phyloP scores from a whole-genome alignment of 768 basidiomycete species.

The Dendrothele bispora region DNA sequence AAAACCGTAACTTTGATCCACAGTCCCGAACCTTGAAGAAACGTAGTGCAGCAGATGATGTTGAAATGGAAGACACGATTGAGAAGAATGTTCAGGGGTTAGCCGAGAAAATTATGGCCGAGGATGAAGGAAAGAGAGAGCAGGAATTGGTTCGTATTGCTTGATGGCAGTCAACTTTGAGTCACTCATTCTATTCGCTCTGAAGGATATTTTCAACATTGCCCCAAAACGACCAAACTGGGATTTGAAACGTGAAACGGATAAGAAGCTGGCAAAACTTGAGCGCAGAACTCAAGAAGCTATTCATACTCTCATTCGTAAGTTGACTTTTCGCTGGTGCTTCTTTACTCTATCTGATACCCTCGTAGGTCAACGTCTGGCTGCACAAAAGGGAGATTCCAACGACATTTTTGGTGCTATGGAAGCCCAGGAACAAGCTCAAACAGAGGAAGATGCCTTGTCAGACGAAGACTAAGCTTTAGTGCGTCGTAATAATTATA shows the following conservation, averaged over 20 bases:
- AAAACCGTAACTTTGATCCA: slow-evolving; percentile 88
- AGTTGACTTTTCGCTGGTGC: slow-evolving; percentile 28
- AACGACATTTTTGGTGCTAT: slow-evolving; percentile 84
- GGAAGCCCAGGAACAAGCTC: slow-evolving; percentile 68
- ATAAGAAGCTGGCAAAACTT: slow-evolving; percentile 85
- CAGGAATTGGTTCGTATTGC: slow-evolving; percentile 77
- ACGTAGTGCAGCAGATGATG: slow-evolving; percentile 52
- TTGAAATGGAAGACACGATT: slow-evolving; percentile 75
- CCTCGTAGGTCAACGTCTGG: slow-evolving; percentile 69
- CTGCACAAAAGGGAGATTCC: slow-evolving; percentile 74
- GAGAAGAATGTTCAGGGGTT: slow-evolving; percentile 84
- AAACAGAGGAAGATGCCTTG: slow-evolving; percentile 43
- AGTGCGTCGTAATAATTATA: too few relatives aligned
- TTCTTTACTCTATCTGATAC: slow-evolving; percentile 3
- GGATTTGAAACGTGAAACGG: slow-evolving; percentile 93
- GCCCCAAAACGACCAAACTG: slow-evolving; percentile 96
- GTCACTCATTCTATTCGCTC: slow-evolving; percentile 6
- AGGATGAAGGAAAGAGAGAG: slow-evolving; percentile 81
- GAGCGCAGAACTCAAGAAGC: slow-evolving; percentile 91
- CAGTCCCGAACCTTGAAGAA: slow-evolving; percentile 78
- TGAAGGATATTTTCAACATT: slow-evolving; percentile 92
- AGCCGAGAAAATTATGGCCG: slow-evolving; percentile 79
- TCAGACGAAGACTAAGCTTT: slow-evolving; percentile 64
- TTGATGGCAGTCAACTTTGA: background rate
- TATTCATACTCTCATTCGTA: slow-evolving; percentile 91